These are phyloP conservation scores for Punctularia strigosozonata DNA, from an alignment of 768 basidiomycete species.

Conservation along the genomic window DNA sequence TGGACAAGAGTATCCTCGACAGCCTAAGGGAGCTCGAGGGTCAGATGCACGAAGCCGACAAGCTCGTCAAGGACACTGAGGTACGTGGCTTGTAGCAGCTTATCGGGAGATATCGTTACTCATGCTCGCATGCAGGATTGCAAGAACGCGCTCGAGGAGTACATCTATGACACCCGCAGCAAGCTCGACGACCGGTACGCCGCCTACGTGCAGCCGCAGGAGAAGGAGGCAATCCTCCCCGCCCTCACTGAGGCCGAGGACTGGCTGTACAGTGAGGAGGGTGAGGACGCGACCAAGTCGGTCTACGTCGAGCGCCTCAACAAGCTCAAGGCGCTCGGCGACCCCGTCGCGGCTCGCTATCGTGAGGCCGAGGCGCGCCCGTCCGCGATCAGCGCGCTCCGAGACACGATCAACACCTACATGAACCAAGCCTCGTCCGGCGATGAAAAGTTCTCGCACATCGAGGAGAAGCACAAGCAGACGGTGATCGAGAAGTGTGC, in stretches of 20 bases:
- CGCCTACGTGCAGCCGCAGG: conserved; percentile 55
- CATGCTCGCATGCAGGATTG: conserved; percentile 50
- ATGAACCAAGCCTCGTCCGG: conserved; percentile 67
- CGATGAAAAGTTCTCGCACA: conserved; percentile 85
- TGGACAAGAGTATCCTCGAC: conserved; percentile 59
- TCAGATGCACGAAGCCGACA: conserved; percentile 83
- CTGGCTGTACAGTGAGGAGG: conserved; percentile 95
- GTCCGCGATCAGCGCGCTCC: conserved; percentile 57
- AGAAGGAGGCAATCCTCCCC: conserved; percentile 66
- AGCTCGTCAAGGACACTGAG: conserved; percentile 97
- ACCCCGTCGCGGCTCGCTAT: conserved; percentile 77
- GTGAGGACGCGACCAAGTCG: conserved; percentile 92
- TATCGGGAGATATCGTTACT: conserved; percentile 2
- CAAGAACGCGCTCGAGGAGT: conserved; percentile 98
- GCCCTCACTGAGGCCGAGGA: conserved; percentile 77
- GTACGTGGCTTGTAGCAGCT: conserved; percentile 27
- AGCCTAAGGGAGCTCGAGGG: conserved; percentile 70
- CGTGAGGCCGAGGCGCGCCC: conserved; percentile 77
- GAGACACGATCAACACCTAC: conserved; percentile 84
- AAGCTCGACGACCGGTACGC: conserved; percentile 88
- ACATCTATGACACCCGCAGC: conserved; percentile 89
- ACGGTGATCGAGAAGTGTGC: conserved; percentile 82
- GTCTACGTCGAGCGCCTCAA: conserved; percentile 84
- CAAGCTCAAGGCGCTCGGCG: conserved; percentile 72
- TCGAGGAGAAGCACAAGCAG: conserved; percentile 82